Base-by-base conservation (phyloP, 2,329 filamentous ascomycete genomes). In the Albophoma yamanashiensis region DNA sequence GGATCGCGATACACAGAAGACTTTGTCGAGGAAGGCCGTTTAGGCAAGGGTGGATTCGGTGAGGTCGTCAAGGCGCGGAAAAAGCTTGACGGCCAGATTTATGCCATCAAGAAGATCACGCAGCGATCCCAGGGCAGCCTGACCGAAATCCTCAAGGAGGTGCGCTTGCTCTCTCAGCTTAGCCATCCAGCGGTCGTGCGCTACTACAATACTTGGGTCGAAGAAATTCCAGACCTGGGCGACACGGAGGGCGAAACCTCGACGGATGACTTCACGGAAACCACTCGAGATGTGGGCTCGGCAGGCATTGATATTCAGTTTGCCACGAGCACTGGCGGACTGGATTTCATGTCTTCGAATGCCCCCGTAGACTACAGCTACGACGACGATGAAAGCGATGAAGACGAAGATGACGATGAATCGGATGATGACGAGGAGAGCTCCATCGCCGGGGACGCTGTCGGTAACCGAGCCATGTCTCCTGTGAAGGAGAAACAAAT, bases 91-190 rank as follows among this genome's bases (percentile, higher is more conserved):
- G 91, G 91, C 0, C 89, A 92, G 61, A 88, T 95, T 52, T 99
- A 97, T 74, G 94, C 94, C 22, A 90, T 99, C 70, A 99, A 99
- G 73, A 97, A 97, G 71, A 94, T 99, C 63, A 91, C 87, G 1
- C 90, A 94, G 66, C 87, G 88, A 58, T 91, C 91, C 1, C 83
- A 89, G 34, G 82, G 87, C 61, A 90, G 89, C 61, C 78, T 97
- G 45, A 92, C 89, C 0, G 89, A 96, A 69, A 87, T 92, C 15
- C 72, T 93, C 34, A 91, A 89, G 59, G 90, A 94, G 72, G 93
- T 97, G 47, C 88, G 92, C 70, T 77, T 97, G 11, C 79, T 99
- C 20, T 96, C 93, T n/a, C 86, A 91, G 62, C 82, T 99, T 60
- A 97, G 95, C 67, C 93, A 97, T 72, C 92, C 92, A 4, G 81